phyloP scores from a whole-genome alignment of 176 grass and related monocot genomes.

The Raddia distichophylla region DNA sequence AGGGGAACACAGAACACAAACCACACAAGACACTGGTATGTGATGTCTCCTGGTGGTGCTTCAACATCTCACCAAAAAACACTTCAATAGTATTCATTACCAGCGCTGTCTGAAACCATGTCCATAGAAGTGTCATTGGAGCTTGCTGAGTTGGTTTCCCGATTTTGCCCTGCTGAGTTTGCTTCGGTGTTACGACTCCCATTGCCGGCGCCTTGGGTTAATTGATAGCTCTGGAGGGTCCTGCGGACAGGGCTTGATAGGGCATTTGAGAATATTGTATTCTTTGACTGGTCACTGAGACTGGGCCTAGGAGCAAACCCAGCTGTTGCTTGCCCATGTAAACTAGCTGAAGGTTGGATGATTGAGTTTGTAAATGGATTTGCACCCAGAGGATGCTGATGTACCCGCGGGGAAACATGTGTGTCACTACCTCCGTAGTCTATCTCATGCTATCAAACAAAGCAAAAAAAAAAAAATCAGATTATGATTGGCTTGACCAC shows the following conservation, averaged over 20 bases:
- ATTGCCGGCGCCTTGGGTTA: constrained; percentile 60
- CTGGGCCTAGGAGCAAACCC: constrained; percentile 53
- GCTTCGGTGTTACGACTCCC: constrained; percentile 55
- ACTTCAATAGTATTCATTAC: constrained; percentile 42
- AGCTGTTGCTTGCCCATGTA: constrained; percentile 37
- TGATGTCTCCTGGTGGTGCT: constrained; percentile 21
- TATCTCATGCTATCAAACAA: constrained; percentile 78
- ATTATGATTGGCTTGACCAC: constrained; percentile 5
- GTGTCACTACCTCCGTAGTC: constrained; percentile 71
- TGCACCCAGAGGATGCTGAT: constrained; percentile 51
- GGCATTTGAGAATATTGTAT: constrained; percentile 74
- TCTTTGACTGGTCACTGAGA: constrained; percentile 66
- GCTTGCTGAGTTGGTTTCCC: constrained; percentile 60
- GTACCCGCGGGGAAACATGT: constrained; percentile 58
- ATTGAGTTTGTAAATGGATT: constrained; percentile 53
- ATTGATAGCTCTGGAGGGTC: constrained; percentile 71
- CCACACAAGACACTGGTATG: constrained; percentile 19
- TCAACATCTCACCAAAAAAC: constrained; percentile 13
- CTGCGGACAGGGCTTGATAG: constrained; percentile 65
- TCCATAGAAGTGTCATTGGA: constrained; percentile 85
- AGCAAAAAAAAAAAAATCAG: constrained; percentile 17
- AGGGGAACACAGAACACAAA: constrained; percentile 19
- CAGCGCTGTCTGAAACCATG: constrained; percentile 66
- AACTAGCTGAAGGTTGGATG: constrained; percentile 39
- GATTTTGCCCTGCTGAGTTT: constrained; percentile 50